Conservation (phyloP, 2,329 filamentous ascomycete genomes). For the Fusarium agapanthi region DNA sequence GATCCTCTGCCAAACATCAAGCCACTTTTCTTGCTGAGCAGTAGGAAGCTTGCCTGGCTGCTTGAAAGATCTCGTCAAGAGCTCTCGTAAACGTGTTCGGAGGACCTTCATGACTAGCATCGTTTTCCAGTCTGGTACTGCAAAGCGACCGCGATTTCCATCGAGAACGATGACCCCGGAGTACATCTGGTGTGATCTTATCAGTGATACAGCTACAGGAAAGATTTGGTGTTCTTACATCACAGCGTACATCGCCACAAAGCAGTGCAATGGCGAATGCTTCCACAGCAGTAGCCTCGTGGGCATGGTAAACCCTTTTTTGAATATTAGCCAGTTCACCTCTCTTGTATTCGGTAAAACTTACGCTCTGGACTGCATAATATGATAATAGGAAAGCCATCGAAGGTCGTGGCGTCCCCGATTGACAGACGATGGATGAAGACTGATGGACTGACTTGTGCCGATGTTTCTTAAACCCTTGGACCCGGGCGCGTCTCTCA, state of each 20-base stretch:
- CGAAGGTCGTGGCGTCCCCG: constrained; percentile 73
- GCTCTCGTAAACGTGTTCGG: constrained; percentile 75
- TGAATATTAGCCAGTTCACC: constrained; percentile 11
- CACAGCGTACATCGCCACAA: constrained; percentile 88
- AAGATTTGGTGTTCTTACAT: constrained; percentile 60
- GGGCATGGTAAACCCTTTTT: constrained; percentile 83
- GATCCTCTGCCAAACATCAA: constrained; percentile 77
- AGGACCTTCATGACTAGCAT: constrained; percentile 89
- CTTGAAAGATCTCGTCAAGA: constrained; percentile 77
- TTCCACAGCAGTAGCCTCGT: constrained; percentile 84
- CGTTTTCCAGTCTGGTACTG: constrained; percentile 87
- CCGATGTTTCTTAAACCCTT: constrained; percentile 91
- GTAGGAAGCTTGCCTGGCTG: constrained; percentile 69
- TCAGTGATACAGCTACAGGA: not conserved
- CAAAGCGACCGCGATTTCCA: constrained; percentile 85
- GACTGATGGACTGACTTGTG: constrained; percentile 88
- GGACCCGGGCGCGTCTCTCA: constrained; percentile 72
- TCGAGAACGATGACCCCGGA: constrained; percentile 88
- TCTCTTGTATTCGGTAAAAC: constrained; percentile 36
- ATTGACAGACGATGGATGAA: constrained; percentile 92
- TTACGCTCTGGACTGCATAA: constrained; percentile 90
- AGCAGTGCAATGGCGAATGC: constrained; percentile 85
- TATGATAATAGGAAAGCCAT: constrained; percentile 95
- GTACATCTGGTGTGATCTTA: constrained; percentile 69
- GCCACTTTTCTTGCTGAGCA: constrained; percentile 75